Conservation (phyloP, 176 grass and related monocot genomes). For the Bolboschoenus planiculmis region DNA sequence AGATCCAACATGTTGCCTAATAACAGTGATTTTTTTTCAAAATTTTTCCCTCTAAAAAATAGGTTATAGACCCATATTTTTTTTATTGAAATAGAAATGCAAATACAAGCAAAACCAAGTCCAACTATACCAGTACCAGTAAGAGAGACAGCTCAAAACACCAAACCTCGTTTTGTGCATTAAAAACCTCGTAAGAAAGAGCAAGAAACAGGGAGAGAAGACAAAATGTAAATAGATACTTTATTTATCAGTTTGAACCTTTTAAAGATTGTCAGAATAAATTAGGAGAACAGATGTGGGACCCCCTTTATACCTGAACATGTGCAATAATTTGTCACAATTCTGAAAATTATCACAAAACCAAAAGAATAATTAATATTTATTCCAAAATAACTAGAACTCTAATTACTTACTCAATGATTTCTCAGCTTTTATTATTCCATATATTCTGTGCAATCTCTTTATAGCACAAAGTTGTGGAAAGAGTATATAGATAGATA, state of each 20-base stretch:
- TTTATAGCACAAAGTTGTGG: background rate
- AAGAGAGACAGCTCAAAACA: background rate
- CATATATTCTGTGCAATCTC: background rate
- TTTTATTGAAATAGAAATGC: background rate
- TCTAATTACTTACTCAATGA: background rate
- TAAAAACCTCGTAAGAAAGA: slow-evolving; percentile 14
- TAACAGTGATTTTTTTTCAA: background rate
- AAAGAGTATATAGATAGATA: background rate
- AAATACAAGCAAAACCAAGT: background rate
- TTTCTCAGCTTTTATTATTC: background rate
- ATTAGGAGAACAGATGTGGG: background rate
- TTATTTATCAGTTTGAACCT: background rate
- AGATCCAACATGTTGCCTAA: background rate
- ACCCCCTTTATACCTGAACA: background rate
- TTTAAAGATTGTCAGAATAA: background rate
- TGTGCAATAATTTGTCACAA: background rate
- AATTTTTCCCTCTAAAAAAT: no score
- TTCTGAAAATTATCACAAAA: background rate
- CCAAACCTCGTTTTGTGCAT: slow-evolving; percentile 2
- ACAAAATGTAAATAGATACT: background rate
- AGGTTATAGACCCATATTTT: no score
- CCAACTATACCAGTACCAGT: background rate
- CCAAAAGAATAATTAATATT: background rate
- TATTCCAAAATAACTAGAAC: background rate
- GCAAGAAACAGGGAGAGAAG: slow-evolving; percentile 7